Evolutionary conservation across 2,329 filamentous ascomycete genomes (phyloP).

Genomic region (Neofusicoccum umdonicola): DNA sequence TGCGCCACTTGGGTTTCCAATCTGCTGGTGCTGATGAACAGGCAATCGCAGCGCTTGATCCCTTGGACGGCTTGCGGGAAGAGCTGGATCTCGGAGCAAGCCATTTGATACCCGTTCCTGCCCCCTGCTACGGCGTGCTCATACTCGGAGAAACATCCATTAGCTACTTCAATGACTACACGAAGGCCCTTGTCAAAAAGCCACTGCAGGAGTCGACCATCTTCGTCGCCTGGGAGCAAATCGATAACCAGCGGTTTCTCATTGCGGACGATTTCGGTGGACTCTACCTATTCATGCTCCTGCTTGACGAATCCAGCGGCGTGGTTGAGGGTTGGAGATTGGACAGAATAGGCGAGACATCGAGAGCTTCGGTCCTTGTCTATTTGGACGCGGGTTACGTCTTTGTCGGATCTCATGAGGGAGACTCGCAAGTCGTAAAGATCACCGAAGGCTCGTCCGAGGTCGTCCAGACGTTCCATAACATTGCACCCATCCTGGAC

Average conservation of each 20-base stretch:
- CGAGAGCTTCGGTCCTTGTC: constrained; percentile 73
- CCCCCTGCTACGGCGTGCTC: constrained; percentile 52
- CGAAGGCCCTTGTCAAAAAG: constrained; percentile 63
- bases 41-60: constrained; percentile 53
- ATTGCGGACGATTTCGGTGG: constrained; percentile 88
- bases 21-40: constrained; percentile 45
- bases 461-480: constrained; percentile 72
- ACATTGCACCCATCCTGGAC: constrained; percentile 88
- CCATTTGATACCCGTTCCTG: constrained; percentile 60
- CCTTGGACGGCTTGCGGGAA: constrained; percentile 50
- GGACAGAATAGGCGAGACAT: constrained; percentile 64
- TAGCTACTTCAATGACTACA: constrained; percentile 79
- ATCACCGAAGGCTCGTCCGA: constrained; percentile 62
- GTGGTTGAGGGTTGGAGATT: constrained; percentile 70
- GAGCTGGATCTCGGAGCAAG: constrained; percentile 60
- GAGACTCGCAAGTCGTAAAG: constrained; percentile 80
- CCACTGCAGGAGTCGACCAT: constrained; percentile 72
- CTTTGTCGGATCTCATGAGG: constrained; percentile 89
- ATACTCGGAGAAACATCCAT: constrained; percentile 64
- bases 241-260: constrained; percentile 80
- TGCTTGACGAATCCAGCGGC: constrained; percentile 61
- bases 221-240: constrained; percentile 87
- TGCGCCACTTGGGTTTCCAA: constrained; percentile 54
- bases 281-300: constrained; percentile 79
- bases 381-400: constrained; percentile 72